These are phyloP conservation scores for Rhododendron mucronatum DNA, from an alignment of 148 eudicot genomes.

Conservation along the genomic window DNA sequence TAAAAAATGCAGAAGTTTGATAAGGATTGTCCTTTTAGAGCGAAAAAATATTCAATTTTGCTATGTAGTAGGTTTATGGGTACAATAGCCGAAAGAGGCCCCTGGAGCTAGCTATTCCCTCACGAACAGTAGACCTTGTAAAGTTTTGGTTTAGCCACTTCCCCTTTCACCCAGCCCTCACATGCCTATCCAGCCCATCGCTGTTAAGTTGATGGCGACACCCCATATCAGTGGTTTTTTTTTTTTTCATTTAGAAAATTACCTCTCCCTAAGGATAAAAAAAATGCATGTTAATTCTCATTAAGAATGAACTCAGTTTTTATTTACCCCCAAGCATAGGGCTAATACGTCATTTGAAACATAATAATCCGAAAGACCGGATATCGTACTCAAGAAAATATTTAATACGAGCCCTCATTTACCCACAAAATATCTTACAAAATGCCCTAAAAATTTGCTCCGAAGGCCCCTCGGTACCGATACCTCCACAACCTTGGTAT, in stretches of 20 bases:
- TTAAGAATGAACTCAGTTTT: no score
- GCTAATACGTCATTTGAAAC: no score
- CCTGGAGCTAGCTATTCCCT: background rate
- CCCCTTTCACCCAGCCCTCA: background rate
- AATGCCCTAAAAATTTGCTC: no score
- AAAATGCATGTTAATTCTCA: no score
- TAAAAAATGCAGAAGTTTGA: background rate
- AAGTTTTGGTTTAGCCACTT: background rate
- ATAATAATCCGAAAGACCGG: no score
- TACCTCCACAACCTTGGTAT: no score
- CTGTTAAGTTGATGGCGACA: background rate
- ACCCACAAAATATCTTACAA: no score
- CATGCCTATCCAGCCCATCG: constrained; percentile 6
- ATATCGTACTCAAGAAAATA: no score
- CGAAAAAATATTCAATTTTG: background rate
- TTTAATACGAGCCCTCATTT: no score
- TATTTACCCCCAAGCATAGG: no score
- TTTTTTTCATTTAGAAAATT: background rate
- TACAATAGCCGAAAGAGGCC: background rate
- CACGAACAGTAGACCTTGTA: background rate
- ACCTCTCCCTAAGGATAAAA: no score
- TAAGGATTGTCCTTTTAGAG: background rate
- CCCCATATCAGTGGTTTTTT: background rate
- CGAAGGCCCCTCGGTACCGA: no score
- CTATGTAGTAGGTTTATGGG: background rate